Evolutionary conservation across 2,329 filamentous ascomycete genomes (phyloP), one percentile per base, ranked within the genome.

Genomic region (Colletotrichum siamense): DNA sequence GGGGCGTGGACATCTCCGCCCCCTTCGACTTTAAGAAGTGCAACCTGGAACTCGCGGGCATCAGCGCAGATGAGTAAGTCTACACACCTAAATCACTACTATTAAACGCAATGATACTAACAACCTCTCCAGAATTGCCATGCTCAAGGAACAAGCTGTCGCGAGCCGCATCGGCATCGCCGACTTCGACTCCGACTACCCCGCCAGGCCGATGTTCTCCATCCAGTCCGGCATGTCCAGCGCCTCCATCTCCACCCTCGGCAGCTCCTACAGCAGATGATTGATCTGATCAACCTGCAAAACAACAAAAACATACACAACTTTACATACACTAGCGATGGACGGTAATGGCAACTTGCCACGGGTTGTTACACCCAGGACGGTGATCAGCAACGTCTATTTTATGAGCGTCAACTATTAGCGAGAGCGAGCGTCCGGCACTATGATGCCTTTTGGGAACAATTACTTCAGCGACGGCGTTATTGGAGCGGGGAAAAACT

Each of bases 11-110:
- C 69, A 91, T 91, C 81, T 92, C 90, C 66, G 87, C 88, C 12
- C 91, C 91, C 0, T 93, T 91, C 83, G 87, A 92, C 81, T 89
- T 92, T 80, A 89, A 89, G 81, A 88, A 87, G 74, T 89, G 91
- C 80, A 83, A 86, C n/a, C 85, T 89, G 55, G 83, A 83, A 59
- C 83, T 92, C 16, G 90, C 90, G 4, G 91, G 91, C 52, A 85
- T 92, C 57, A 89, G 89, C 62, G 87, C 91, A 78, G 89, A 92
- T 79, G 90, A 93, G 91, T 92, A 87, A 83, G 90, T 85, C 16
- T 22, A 4, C 55, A 18, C 7, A 8, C 57, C 67, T 34, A 34
- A n/a, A 59, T 24, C n/a, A n/a, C n/a, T n/a, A n/a, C n/a, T n/a
- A n/a, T 61, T 36, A 18, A 6, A 52, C 55, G 28, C 30, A 44